phyloP scores from a whole-genome alignment of 768 basidiomycete species.

The Podaxis rugospora region DNA sequence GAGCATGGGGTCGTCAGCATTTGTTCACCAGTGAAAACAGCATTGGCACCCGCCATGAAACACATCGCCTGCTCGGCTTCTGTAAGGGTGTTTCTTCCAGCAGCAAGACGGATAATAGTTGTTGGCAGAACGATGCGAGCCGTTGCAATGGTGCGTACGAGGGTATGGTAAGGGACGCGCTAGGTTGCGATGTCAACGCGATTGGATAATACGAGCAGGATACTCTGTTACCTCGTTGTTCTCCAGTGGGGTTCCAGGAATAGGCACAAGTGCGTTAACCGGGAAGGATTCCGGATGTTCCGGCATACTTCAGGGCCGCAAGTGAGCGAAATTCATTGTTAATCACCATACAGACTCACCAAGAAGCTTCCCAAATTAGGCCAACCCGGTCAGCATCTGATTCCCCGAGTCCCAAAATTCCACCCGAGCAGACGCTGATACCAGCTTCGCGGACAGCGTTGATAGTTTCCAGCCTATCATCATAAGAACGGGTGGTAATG shows the following conservation, averaged over 20 bases:
- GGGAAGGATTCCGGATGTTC: conserved; percentile 99
- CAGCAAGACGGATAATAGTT: conserved; percentile 94
- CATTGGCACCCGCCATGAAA: conserved; percentile 98
- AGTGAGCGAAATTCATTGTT: conserved; percentile 9
- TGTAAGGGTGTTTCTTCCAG: conserved; percentile 82
- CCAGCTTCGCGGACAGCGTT: conserved; percentile 89
- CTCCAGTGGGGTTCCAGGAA: conserved; percentile 91
- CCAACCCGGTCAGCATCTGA: conserved; percentile 86
- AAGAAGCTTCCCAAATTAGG: conserved; percentile 89
- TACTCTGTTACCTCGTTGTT: conserved; percentile 63
- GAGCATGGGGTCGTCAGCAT: conserved; percentile 99
- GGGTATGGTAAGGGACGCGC: conserved; percentile 77
- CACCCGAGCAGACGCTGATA: conserved; percentile 96
- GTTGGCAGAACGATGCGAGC: conserved; percentile 87
- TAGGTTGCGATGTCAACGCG: conserved; percentile 26
- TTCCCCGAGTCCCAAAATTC: conserved; percentile 93
- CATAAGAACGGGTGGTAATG: conserved; percentile 92
- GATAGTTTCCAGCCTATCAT: conserved; percentile 89
- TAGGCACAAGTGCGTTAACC: conserved; percentile 95
- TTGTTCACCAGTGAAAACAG: conserved; percentile 96
- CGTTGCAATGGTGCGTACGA: conserved; percentile 93
- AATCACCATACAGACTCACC: conserved; percentile 43
- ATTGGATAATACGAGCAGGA: conserved; percentile 38
- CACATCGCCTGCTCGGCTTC: conserved; percentile 97
- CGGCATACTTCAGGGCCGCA: conserved; percentile 58